Evolutionary conservation across 2,329 filamentous ascomycete genomes (phyloP).

Genomic region (Cladophialophora psammophila): DNA sequence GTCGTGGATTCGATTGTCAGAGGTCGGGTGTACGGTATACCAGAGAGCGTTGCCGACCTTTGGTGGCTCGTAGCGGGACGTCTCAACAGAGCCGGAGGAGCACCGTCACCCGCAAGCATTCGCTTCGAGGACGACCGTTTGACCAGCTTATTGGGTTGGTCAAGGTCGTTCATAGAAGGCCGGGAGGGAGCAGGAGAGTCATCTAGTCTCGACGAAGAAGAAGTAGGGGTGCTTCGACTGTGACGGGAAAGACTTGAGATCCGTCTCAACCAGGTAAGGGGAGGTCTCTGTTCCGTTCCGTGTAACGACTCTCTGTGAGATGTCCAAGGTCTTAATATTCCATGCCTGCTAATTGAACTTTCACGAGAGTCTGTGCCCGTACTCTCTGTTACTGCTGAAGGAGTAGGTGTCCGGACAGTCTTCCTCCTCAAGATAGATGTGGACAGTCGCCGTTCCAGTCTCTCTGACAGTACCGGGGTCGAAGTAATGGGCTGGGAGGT

Average conservation of each 20-base stretch:
- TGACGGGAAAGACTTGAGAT: slow-evolving; percentile 38
- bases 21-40: slow-evolving; percentile 32
- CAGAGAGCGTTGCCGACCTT: slow-evolving; percentile 59
- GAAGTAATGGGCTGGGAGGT: slow-evolving; percentile 33
- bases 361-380: slow-evolving; percentile 35
- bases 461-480: slow-evolving; percentile 21
- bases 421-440: slow-evolving; percentile 32
- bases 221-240: slow-evolving; percentile 37
- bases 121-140: slow-evolving; percentile 66
- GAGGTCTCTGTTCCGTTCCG: slow-evolving; percentile 32
- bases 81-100: slow-evolving; percentile 59
- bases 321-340: slow-evolving; percentile 35
- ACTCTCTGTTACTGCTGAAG: slow-evolving; percentile 26
- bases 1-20: slow-evolving; percentile 28
- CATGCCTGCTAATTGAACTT: slow-evolving; percentile 38
- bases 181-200: slow-evolving; percentile 22
- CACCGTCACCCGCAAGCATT: slow-evolving; percentile 51
- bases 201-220: slow-evolving; percentile 42
- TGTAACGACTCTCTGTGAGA: slow-evolving; percentile 36
- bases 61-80: slow-evolving; percentile 71
- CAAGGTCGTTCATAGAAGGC: slow-evolving; percentile 28
- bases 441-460: slow-evolving; percentile 33
- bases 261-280: slow-evolving; percentile 39
- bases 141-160: slow-evolving; percentile 67
- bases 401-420: slow-evolving; percentile 21